Evolutionary conservation across 371 early-diverging fungal genomes (phyloP).

Genomic region (Lichtheimia corymbifera): DNA sequence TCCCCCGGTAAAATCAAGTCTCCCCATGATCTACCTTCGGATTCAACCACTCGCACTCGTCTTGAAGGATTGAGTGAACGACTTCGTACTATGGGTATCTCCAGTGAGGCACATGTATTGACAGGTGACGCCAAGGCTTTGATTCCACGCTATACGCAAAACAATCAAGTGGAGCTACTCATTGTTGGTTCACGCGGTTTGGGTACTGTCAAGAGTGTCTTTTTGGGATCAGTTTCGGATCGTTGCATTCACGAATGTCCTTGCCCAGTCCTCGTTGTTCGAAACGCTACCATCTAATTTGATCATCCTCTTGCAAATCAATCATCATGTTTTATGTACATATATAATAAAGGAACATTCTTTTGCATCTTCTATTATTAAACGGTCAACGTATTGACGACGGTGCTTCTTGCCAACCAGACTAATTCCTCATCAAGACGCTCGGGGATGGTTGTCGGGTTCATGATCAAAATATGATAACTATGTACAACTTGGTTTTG

Average conservation of each 20-base stretch:
- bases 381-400: neutral
- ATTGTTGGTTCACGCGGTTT: constrained; percentile 54
- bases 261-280: constrained; percentile 53
- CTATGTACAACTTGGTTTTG: constrained; percentile 14
- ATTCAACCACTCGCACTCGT: constrained; percentile 30
- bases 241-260: constrained; percentile 48
- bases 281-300: constrained; percentile 45
- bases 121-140: constrained; percentile 46
- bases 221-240: constrained; percentile 55
- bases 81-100: constrained; percentile 29
- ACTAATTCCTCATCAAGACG: constrained; percentile 29
- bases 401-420: constrained; percentile 28
- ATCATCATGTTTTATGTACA: neutral
- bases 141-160: constrained; percentile 44
- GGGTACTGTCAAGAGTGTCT: constrained; percentile 48
- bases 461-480: constrained; percentile 41
- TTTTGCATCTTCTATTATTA: neutral
- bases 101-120: constrained; percentile 49
- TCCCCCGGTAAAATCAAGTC: constrained; percentile 18
- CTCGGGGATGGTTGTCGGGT: constrained; percentile 21
- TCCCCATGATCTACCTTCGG: constrained; percentile 7
- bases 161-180: constrained; percentile 45
- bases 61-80: constrained; percentile 34
- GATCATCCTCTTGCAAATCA: neutral
- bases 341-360: neutral